phyloP scores from a whole-genome alignment of 768 basidiomycete species.

The Macrolepiota fuliginosa region DNA sequence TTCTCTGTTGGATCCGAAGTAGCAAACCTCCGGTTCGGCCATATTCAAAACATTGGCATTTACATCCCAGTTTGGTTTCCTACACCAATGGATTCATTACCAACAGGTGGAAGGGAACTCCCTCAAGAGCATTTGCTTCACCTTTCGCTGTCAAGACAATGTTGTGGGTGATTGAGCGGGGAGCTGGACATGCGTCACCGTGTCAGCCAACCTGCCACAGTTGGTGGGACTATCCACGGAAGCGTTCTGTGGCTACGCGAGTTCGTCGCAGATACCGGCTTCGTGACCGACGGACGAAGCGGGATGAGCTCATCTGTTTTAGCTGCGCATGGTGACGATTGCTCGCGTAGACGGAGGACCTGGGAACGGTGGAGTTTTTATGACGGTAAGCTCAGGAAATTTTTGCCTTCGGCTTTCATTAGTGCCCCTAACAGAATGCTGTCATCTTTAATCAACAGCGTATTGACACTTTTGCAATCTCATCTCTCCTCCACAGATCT shows the following conservation, averaged over 20 bases:
- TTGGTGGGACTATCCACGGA: neutral
- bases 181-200: neutral
- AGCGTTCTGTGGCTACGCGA: neutral
- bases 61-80: neutral
- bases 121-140: neutral
- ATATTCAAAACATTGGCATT: neutral
- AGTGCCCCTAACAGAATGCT: neutral
- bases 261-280: neutral
- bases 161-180: neutral
- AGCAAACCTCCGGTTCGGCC: neutral
- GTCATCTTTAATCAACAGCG: neutral
- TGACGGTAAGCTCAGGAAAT: conserved; percentile 1
- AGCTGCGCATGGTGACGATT: neutral
- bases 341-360: neutral
- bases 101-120: neutral
- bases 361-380: conserved; percentile 7
- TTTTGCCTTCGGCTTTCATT: neutral
- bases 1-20: neutral
- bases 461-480: neutral
- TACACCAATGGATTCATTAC: neutral
- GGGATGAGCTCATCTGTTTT: neutral
- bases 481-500: conserved; percentile 2
- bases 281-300: neutral
- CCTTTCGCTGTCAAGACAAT: neutral
- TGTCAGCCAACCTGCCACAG: neutral